phyloP scores from a whole-genome alignment of 345 rosid species.

The Salix caprea region DNA sequence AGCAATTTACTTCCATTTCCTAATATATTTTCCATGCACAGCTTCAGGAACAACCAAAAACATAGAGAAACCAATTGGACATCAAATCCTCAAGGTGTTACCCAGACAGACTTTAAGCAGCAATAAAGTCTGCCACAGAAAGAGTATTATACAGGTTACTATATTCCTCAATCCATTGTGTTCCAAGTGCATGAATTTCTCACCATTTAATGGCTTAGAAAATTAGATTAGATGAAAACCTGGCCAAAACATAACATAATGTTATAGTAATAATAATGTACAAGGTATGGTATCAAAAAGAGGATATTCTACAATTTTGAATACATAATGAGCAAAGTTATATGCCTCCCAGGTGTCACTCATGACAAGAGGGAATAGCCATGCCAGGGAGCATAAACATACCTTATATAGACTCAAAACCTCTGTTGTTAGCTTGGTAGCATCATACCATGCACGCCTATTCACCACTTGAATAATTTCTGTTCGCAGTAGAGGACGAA shows the following conservation, averaged over 20 bases:
- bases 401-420: slow-evolving; percentile 87
- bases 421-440: slow-evolving; percentile 72
- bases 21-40: not conserved
- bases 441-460: slow-evolving; percentile 92
- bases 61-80: not conserved
- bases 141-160: not conserved
- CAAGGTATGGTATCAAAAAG: not conserved
- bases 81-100: not conserved
- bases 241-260: not conserved
- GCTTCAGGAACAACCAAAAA: not conserved
- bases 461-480: slow-evolving; percentile 93
- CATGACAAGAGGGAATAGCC: too few species aligned
- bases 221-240: not conserved
- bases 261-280: too few species aligned
- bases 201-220: not conserved
- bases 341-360: not conserved
- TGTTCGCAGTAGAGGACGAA: slow-evolving; percentile 74
- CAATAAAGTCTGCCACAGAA: not conserved
- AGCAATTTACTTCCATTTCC: not conserved
- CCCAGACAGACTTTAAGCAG: too few species aligned
- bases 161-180: not conserved
- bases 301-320: not conserved
- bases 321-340: not conserved
- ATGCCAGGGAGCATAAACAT: slow-evolving; percentile 1
- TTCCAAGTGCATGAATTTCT: not conserved